Evolutionary conservation across 2,329 filamentous ascomycete species (phyloP).

Genomic region (Orbilia brochopaga): DNA sequence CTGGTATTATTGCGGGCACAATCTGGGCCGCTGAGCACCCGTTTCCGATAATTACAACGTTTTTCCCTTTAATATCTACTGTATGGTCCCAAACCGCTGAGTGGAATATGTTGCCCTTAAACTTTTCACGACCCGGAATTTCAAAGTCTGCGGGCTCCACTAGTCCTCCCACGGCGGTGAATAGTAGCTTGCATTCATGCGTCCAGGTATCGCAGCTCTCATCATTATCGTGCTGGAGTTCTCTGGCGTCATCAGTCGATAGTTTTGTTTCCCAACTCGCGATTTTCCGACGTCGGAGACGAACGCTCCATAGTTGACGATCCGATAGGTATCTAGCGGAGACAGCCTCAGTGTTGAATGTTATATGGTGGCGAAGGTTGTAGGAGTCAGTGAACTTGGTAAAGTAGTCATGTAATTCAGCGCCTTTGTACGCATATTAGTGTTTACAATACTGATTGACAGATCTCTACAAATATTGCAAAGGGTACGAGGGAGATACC

Average conservation of each 20-base stretch:
- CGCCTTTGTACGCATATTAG: too few species aligned
- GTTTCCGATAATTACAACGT: slow-evolving; percentile 66
- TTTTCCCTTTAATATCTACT: slow-evolving; percentile 64
- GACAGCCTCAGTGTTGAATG: slow-evolving; percentile 66
- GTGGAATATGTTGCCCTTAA: slow-evolving; percentile 66
- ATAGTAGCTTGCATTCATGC: slow-evolving; percentile 64
- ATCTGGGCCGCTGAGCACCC: slow-evolving; percentile 65
- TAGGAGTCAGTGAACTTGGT: slow-evolving; percentile 64
- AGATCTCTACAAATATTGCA: neutral
- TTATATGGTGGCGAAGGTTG: slow-evolving; percentile 65
- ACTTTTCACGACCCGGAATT: slow-evolving; percentile 62
- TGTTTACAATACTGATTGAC: neutral
- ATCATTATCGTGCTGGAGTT: neutral
- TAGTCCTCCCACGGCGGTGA: slow-evolving; percentile 65
- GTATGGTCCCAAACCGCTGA: slow-evolving; percentile 65
- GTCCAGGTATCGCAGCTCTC: slow-evolving; percentile 60
- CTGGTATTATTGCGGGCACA: slow-evolving; percentile 62
- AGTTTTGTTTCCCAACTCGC: slow-evolving; percentile 65
- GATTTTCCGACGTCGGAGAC: slow-evolving; percentile 62
- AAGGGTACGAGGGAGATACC: too few species aligned
- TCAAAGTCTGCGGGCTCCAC: slow-evolving; percentile 65
- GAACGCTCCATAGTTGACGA: slow-evolving; percentile 65
- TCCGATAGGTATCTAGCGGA: slow-evolving; percentile 63
- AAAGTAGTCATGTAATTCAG: slow-evolving; percentile 64
- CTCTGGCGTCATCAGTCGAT: slow-evolving; percentile 56